These are phyloP conservation scores for Podaxis sp. DNA, from an alignment of 768 basidiomycete genomes.

Conservation along the genomic window DNA sequence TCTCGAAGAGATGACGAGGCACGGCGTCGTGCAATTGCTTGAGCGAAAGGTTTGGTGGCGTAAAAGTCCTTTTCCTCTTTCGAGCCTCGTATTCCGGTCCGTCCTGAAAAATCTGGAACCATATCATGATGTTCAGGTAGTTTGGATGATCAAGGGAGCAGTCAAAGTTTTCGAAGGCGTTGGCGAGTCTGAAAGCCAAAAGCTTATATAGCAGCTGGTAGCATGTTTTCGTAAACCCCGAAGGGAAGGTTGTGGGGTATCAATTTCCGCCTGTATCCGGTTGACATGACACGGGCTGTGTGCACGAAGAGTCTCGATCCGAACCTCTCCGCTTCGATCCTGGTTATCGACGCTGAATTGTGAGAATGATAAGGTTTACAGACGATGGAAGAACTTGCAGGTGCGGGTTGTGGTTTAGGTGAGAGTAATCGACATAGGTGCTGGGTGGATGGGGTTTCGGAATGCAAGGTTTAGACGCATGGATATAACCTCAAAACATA, in stretches of 20 bases:
- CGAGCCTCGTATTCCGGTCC: constrained; percentile 48
- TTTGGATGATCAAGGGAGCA: background rate
- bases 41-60: constrained; percentile 36
- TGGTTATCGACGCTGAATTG: background rate
- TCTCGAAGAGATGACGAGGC: constrained; percentile 42
- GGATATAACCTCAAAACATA: no score
- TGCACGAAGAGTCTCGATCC: background rate
- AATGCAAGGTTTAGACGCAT: no score
- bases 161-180: background rate
- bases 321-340: background rate
- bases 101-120: constrained; percentile 41
- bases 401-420: no score
- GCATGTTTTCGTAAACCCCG: background rate
- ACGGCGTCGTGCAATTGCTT: constrained; percentile 45
- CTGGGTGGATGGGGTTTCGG: no score
- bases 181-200: background rate
- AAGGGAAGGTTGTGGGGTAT: constrained; percentile 2
- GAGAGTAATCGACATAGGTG: no score
- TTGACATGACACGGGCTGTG: constrained; percentile 2
- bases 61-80: constrained; percentile 30
- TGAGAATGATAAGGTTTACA: background rate
- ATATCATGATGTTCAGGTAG: constrained; percentile 22
- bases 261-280: background rate
- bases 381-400: no score
- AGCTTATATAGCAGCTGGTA: constrained; percentile 2